Conservation (phyloP, 768 basidiomycete genomes). For the Lentinula sp. region DNA sequence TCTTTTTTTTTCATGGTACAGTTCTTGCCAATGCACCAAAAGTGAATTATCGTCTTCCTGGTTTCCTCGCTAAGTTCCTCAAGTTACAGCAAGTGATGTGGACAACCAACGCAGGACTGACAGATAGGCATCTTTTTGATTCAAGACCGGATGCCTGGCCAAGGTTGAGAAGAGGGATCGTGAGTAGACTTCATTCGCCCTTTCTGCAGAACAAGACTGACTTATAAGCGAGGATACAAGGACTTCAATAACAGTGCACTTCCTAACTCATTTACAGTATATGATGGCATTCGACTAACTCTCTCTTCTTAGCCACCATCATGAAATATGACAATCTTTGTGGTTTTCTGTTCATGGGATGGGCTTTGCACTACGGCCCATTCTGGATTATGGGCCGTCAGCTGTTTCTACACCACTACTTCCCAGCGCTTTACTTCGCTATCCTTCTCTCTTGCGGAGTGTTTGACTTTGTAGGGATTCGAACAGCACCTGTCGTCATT, state of each 20-base stretch:
- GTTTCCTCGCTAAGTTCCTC: constrained; percentile 85
- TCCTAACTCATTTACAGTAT: not conserved
- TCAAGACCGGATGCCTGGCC: constrained; percentile 94
- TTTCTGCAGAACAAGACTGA: not conserved
- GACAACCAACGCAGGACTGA: constrained; percentile 93
- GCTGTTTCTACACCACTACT: constrained; percentile 96
- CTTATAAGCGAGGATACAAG: constrained; percentile 71
- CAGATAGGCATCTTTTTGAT: constrained; percentile 92
- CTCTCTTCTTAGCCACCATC: constrained; percentile 57
- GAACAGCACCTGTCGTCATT: no score
- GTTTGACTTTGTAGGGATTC: constrained; percentile 62
- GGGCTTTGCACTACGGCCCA: constrained; percentile 90
- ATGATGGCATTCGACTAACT: not conserved
- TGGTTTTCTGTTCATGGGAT: constrained; percentile 88
- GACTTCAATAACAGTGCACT: constrained; percentile 89
- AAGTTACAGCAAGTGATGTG: constrained; percentile 96
- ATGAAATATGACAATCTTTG: constrained; percentile 89
- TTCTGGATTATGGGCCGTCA: constrained; percentile 98
- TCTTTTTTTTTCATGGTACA: constrained; percentile 22
- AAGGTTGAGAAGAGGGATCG: constrained; percentile 85
- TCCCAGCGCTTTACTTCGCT: constrained; percentile 92
- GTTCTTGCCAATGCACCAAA: constrained; percentile 67
- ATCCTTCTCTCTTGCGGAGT: constrained; percentile 68
- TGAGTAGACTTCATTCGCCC: constrained; percentile 33
- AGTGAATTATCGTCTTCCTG: constrained; percentile 88